Conservation (phyloP, 257 asterid species). For the Fraxinus cuspidata region DNA sequence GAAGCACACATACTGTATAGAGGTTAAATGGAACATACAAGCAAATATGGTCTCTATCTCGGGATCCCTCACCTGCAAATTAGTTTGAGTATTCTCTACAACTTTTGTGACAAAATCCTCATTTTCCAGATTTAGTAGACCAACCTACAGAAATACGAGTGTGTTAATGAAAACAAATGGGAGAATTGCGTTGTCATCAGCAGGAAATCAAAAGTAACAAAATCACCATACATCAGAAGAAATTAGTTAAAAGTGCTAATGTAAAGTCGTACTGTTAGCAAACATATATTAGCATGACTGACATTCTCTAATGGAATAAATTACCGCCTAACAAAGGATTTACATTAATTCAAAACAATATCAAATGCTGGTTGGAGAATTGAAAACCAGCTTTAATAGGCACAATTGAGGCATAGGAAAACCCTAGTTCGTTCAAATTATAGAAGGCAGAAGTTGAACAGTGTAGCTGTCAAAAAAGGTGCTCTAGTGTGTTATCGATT, state of each 20-base stretch:
- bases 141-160: conserved; percentile 59
- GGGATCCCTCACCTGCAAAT: conserved; percentile 70
- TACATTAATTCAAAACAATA: conserved; percentile 1
- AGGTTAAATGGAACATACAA: background rate
- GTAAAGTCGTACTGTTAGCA: background rate
- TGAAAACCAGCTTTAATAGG: conserved; percentile 8
- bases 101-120: conserved; percentile 75
- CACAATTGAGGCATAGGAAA: background rate
- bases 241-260: background rate
- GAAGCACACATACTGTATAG: conserved; percentile 2
- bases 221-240: conserved; percentile 9
- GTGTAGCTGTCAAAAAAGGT: background rate
- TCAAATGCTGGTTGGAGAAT: conserved; percentile 4
- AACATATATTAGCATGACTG: background rate
- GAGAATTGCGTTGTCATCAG: conserved; percentile 12
- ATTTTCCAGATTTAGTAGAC: conserved; percentile 88
- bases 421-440: conserved; percentile 1
- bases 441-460: conserved; percentile 3
- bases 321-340: background rate
- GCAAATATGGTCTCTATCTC: conserved; percentile 7
- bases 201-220: conserved; percentile 12
- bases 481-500: background rate
- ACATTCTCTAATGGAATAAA: background rate
- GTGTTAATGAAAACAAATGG: conserved; percentile 9
- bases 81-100: conserved; percentile 64